A percentile compares a stretch with the other conserved stretches of the same genome.
Evolutionary conservation across 139 green algal genomes (phyloP).

Genomic region (Coccomyxa sp.): DNA sequence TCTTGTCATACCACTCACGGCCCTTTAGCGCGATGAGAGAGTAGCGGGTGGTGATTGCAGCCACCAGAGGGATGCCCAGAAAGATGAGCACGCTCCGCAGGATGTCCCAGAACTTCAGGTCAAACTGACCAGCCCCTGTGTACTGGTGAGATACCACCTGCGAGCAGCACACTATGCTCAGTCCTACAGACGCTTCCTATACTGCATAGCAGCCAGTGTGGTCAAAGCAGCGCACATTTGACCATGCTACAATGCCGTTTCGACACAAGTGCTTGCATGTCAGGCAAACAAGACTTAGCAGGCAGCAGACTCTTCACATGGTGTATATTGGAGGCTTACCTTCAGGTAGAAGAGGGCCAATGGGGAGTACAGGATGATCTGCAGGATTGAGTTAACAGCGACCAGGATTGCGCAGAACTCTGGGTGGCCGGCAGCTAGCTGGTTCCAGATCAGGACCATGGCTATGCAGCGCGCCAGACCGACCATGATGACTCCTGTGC

Average conservation of each 20-base stretch:
- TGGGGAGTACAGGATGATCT: conserved; percentile 48
- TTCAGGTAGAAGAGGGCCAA: conserved; percentile 37
- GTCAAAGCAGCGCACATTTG: not conserved
- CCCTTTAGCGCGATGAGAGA: conserved; percentile 4
- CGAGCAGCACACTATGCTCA: not conserved
- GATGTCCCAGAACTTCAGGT: conserved; percentile 32
- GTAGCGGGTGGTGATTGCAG: conserved; percentile 31
- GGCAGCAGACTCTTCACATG: too few relatives aligned
- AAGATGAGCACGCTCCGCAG: conserved; percentile 37
- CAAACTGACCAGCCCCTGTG: not conserved
- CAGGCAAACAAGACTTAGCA: too few relatives aligned
- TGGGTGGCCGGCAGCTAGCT: conserved; percentile 36
- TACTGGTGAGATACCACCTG: not conserved
- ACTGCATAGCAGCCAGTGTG: not conserved
- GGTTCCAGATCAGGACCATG: conserved; percentile 60
- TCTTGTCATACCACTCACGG: conserved; percentile 33
- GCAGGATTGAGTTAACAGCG: conserved; percentile 46
- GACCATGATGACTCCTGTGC: conserved; percentile 42
- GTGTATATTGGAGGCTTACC: conserved; percentile 1
- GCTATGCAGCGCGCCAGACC: conserved; percentile 49
- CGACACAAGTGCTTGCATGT: too few relatives aligned
- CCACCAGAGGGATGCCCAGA: conserved; percentile 29
- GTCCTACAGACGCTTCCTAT: not conserved
- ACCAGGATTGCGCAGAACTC: conserved; percentile 49
- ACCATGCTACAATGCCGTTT: not conserved